Percentiles rank a stretch among this genome's conserved stretches.
These are phyloP conservation scores for Tulasnella sp. DNA, from an alignment of 768 basidiomycete species.

Conservation along the genomic window DNA sequence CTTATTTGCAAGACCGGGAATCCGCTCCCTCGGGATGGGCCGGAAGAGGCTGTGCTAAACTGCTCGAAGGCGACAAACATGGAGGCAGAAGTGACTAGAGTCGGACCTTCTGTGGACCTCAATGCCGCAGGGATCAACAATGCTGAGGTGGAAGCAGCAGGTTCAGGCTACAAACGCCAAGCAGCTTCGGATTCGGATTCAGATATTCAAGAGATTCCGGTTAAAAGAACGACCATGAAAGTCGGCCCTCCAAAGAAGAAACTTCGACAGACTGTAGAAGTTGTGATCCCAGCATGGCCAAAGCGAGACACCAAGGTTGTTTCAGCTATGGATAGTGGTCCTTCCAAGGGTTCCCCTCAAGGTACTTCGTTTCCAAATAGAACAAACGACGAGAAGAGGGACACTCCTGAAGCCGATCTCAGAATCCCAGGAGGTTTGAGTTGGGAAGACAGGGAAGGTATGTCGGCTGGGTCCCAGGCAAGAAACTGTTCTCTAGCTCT, in stretches of 20 bases:
- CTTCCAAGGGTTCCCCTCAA: neutral
- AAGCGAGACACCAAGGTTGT: neutral
- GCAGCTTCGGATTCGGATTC: neutral
- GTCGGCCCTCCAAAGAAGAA: neutral
- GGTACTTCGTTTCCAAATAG: no score
- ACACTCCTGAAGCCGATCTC: no score
- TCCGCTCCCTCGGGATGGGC: neutral
- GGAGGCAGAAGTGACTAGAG: no score
- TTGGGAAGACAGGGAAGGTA: neutral
- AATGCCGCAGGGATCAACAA: neutral
- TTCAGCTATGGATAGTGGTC: neutral
- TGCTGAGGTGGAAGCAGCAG: neutral
- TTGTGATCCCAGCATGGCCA: neutral
- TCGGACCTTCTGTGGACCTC: neutral
- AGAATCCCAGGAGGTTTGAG: no score
- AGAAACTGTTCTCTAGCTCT: neutral
- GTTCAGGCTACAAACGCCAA: neutral
- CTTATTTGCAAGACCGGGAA: neutral
- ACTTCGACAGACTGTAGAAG: neutral
- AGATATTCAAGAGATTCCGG: neutral
- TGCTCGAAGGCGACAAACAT: no score
- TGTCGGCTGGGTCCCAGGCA: neutral
- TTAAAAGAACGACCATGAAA: neutral
- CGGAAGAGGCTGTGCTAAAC: no score
- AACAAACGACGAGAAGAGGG: no score